Evolutionary conservation across 78 protist genomes (phyloP).

Genomic region (Monocercomonoides exilis): DNA sequence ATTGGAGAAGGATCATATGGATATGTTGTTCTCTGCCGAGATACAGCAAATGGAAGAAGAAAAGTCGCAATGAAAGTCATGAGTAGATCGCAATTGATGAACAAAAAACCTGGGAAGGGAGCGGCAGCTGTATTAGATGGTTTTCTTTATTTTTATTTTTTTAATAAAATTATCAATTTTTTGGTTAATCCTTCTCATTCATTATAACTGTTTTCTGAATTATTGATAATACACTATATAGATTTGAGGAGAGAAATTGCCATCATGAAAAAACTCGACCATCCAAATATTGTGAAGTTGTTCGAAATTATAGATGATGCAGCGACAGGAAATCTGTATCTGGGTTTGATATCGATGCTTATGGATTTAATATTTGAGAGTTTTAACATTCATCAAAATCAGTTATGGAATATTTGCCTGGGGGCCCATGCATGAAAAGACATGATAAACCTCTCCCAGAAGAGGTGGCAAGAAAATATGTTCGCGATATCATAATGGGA

Average conservation of each 20-base stretch:
- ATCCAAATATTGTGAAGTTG: slow-evolving; percentile 61
- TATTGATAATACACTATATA: background rate
- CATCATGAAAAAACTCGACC: slow-evolving; percentile 59
- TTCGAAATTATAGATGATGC: slow-evolving; percentile 73
- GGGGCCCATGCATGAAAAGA: slow-evolving; percentile 16
- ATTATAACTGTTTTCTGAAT: too few species aligned
- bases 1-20: slow-evolving; percentile 7
- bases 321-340: slow-evolving; percentile 28
- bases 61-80: background rate
- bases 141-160: too few species aligned
- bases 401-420: slow-evolving; percentile 40
- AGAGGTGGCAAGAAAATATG: background rate
- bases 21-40: background rate
- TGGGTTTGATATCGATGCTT: slow-evolving; percentile 28
- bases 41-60: background rate
- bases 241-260: slow-evolving; percentile 55
- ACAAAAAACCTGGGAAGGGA: too few species aligned
- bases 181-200: too few species aligned
- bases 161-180: too few species aligned
- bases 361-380: too few species aligned
- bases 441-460: background rate
- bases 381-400: background rate
- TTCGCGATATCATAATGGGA: background rate
- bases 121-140: too few species aligned
- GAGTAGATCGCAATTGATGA: too few species aligned